phyloP scores from a whole-genome alignment of 2,329 filamentous ascomycete genomes.

The Penicillium hordei region DNA sequence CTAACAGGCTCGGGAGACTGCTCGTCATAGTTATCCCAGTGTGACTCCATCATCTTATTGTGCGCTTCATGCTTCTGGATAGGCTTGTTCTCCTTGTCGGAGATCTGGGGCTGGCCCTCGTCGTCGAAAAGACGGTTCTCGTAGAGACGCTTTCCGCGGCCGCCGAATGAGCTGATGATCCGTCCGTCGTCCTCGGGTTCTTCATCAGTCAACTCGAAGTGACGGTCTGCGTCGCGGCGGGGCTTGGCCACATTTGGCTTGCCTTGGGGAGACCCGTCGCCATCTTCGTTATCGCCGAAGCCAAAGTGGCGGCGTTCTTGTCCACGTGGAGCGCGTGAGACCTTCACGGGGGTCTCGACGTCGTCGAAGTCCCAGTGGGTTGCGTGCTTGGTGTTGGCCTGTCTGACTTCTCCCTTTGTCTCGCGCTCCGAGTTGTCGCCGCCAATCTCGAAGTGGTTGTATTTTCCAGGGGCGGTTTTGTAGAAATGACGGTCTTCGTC shows the following conservation, averaged over 20 bases:
- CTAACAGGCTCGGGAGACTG: slow-evolving; percentile 28
- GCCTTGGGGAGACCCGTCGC: slow-evolving; percentile 40
- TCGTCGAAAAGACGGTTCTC: slow-evolving; percentile 71
- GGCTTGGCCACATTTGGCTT: slow-evolving; percentile 62
- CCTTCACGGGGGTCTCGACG: slow-evolving; percentile 79
- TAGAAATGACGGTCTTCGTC: slow-evolving; percentile 38
- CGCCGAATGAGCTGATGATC: slow-evolving; percentile 55
- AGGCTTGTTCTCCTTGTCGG: slow-evolving; percentile 40
- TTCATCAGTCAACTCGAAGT: slow-evolving; percentile 83
- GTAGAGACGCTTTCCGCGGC: slow-evolving; percentile 71
- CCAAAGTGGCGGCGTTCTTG: slow-evolving; percentile 73
- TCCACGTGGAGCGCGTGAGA: slow-evolving; percentile 60
- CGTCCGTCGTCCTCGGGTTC: slow-evolving; percentile 50
- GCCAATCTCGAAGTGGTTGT: slow-evolving; percentile 59
- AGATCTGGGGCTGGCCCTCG: slow-evolving; percentile 56
- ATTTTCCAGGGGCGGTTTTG: slow-evolving; percentile 75
- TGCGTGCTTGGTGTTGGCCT: slow-evolving; percentile 52
- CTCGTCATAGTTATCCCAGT: slow-evolving; percentile 48
- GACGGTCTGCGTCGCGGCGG: slow-evolving; percentile 74
- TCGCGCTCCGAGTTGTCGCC: slow-evolving; percentile 32
- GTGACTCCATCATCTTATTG: slow-evolving; percentile 66
- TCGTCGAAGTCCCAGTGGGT: slow-evolving; percentile 87
- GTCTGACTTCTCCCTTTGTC: slow-evolving; percentile 28
- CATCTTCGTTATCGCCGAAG: slow-evolving; percentile 68
- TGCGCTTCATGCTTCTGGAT: slow-evolving; percentile 55